phyloP scores from a whole-genome alignment of 1,139 yeast genomes.

The Taphrina deformans region DNA sequence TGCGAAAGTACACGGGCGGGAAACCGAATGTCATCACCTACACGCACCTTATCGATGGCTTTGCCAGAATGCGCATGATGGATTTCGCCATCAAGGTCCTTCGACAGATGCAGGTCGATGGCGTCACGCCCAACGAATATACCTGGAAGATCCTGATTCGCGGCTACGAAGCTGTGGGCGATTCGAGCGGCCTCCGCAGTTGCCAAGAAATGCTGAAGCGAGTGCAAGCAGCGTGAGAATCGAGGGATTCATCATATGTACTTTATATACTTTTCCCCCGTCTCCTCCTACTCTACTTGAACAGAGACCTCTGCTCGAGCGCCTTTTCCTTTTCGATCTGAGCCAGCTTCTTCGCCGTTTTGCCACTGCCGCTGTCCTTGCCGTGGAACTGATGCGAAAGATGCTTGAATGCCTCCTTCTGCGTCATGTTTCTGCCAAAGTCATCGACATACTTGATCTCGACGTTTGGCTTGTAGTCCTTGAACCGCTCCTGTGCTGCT shows the following conservation, averaged over 20 bases:
- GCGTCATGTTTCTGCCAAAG: slow-evolving; percentile 61
- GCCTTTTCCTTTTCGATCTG: slow-evolving; percentile 46
- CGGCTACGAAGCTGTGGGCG: slow-evolving; percentile 11
- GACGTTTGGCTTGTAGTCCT: slow-evolving; percentile 64
- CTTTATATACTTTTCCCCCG: not conserved
- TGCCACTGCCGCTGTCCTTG: slow-evolving; percentile 52
- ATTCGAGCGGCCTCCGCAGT: not conserved
- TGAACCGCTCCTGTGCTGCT: slow-evolving; percentile 46
- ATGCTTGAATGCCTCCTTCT: slow-evolving; percentile 81
- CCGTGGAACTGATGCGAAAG: slow-evolving; percentile 90
- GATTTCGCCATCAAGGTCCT: slow-evolving; percentile 22
- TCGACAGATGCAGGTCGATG: slow-evolving; percentile 21
- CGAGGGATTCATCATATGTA: not conserved
- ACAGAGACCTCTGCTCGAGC: slow-evolving; percentile 41
- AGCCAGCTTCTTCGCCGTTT: slow-evolving; percentile 48
- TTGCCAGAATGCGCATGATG: slow-evolving; percentile 6
- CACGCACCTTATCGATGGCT: slow-evolving; percentile 24
- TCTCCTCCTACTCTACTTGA: no score
- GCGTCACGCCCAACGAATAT: slow-evolving; percentile 10
- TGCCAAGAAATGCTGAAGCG: not conserved
- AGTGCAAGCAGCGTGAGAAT: not conserved
- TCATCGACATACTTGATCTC: slow-evolving; percentile 68
- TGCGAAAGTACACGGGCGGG: not conserved
- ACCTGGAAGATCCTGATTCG: slow-evolving; percentile 9
- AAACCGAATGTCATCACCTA: slow-evolving; percentile 20